Base-by-base conservation (phyloP, 441 rosid species). In the Raphanus hybrid region DNA sequence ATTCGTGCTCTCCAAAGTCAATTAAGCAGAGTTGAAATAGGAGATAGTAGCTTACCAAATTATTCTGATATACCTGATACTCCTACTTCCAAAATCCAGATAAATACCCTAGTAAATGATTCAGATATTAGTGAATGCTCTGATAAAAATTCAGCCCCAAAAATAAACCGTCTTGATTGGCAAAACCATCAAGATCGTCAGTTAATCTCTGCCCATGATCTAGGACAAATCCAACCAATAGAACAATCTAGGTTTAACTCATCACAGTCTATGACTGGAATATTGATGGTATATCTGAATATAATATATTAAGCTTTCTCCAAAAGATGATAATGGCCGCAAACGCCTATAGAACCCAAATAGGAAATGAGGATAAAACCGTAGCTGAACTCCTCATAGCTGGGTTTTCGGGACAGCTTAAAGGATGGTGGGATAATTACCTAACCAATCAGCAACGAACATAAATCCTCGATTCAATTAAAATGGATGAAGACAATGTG, bases 341-440 rank as follows among this genome's bases (percentile, higher is more conserved):
- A 64, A 64, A 64, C 4, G 1, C 67, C 3, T 54, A 16, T 54
- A 16, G 11, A 29, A 32, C 43, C 4, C 72, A 29, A 29, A 15
- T 50, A 45, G 8, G 57, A 12, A 62, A 62, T n/a, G 20, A 62
- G 9, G 23, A 32, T 29, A 29, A 32, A 7, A 52, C 8, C 0
- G 37, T 68, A 0, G 9, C 0, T 29, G 45, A 68, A 15, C 45
- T 52, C 27, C 27, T 68, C 5, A 45, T 45, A 45, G 15, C 52
- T 12, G 15, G 15, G 3, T 45, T 45, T 45, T 45, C 52, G 5
- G 15, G 52, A 11, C 15, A 48, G 0, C n/a, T 27, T n/a, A 48
- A 50, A 67, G 20, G 37, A 55, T 62, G 66, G 20, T 62, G 66
- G 45, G 66, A 61, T 61, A 59, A 26, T 2, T 16, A 57, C 12